Conservation (phyloP, 352 stramenopile genomes). For the Hyaloperonospora arabidopsidis region DNA sequence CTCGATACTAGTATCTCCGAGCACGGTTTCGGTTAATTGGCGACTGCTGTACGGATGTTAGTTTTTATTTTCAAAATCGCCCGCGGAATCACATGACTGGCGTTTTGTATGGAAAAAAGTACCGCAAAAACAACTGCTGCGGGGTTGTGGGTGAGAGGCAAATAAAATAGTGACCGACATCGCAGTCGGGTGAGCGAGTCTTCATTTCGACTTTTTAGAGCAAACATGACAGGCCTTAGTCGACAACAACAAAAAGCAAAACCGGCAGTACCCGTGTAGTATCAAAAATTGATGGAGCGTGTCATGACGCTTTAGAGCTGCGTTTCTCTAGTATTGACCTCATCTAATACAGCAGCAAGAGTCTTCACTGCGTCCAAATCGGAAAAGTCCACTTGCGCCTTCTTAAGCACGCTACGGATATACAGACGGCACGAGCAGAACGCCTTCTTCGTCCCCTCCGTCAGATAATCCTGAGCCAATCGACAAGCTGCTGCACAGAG, state of each 20-base stretch:
- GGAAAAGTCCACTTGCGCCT: slow-evolving; percentile 63
- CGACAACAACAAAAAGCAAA: too few species aligned
- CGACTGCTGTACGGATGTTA: slow-evolving; percentile 17
- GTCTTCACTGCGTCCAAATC: slow-evolving; percentile 37
- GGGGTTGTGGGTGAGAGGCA: too few species aligned
- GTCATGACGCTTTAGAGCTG: slow-evolving; percentile 25
- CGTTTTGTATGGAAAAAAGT: slow-evolving; percentile 15
- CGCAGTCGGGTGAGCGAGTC: too few species aligned
- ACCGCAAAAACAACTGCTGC: too few species aligned
- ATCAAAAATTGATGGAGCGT: too few species aligned
- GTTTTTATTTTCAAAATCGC: slow-evolving; percentile 21
- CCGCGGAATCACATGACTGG: slow-evolving; percentile 16
- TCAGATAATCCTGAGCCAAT: slow-evolving; percentile 57
- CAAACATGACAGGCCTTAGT: too few species aligned
- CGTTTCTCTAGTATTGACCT: slow-evolving; percentile 47
- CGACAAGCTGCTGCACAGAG: slow-evolving; percentile 48
- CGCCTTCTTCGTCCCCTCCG: slow-evolving; percentile 67
- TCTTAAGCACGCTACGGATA: slow-evolving; percentile 69
- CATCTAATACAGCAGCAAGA: slow-evolving; percentile 41
- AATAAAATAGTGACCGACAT: too few species aligned
- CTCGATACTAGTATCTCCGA: too few species aligned
- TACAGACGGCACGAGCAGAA: slow-evolving; percentile 72
- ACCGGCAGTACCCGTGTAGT: too few species aligned
- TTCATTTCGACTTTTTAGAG: too few species aligned
- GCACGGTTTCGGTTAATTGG: too few species aligned